Conservation (phyloP, 805 yeast species). For the Hanseniaspora singularis region DNA sequence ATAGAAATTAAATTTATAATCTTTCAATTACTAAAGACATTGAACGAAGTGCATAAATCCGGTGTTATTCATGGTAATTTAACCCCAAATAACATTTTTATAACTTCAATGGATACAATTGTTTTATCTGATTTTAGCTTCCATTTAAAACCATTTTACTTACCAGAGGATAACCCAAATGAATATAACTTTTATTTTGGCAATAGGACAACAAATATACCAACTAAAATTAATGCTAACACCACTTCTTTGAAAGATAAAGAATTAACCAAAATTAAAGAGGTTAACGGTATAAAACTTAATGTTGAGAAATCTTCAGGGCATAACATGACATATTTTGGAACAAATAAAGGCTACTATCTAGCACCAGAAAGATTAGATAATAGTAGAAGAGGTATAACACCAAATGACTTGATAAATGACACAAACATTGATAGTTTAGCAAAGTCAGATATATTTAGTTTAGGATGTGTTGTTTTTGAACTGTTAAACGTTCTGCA, state of each 20-base stretch:
- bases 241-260: background rate
- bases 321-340: slow-evolving; percentile 42
- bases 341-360: slow-evolving; percentile 62
- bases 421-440: slow-evolving; percentile 16
- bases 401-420: slow-evolving; percentile 33
- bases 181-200: slow-evolving; percentile 82
- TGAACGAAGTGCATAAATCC: slow-evolving; percentile 50
- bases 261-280: background rate
- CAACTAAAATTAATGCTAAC: background rate
- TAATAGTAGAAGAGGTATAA: slow-evolving; percentile 15
- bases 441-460: slow-evolving; percentile 68
- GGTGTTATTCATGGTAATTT: slow-evolving; percentile 78
- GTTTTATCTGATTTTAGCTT: slow-evolving; percentile 71
- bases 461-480: slow-evolving; percentile 79
- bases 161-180: slow-evolving; percentile 90
- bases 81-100: slow-evolving; percentile 76
- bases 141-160: slow-evolving; percentile 58
- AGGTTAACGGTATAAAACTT: background rate
- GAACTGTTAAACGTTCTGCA: slow-evolving; percentile 47
- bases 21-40: slow-evolving; percentile 60
- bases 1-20: slow-evolving; percentile 61
- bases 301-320: background rate
- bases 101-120: slow-evolving; percentile 83
- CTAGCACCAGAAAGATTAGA: slow-evolving; percentile 86
- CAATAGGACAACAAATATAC: background rate